Base-by-base conservation (phyloP, 2,329 filamentous ascomycete species). In the Penicillium polonicum region DNA sequence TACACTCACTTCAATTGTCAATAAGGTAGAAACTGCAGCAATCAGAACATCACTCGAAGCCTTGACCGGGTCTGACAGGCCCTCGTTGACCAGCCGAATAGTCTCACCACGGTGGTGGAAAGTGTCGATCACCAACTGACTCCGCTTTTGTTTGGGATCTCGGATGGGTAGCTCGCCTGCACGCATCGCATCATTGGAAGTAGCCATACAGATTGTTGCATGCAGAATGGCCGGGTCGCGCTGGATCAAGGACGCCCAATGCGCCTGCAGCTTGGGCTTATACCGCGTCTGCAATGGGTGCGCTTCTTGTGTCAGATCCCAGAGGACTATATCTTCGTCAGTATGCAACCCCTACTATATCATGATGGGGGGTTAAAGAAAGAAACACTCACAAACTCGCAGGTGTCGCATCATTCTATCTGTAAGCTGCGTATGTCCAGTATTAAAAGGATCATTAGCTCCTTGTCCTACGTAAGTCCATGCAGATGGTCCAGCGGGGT, bases 11-110 rank as follows among this genome's bases (percentile, higher is more conserved):
- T 76, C 74, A 23, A 76, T 74, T 3, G 73, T 74, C 27, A 76
- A 63, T n/a, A 76, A 60, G 7, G 72, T 69, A 17, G 74, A 74
- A 29, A 76, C 73, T 0, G 74, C 73, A 19, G 73, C 72, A 53
- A 76, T 76, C 48, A 74, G 57, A 35, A 70, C 72, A 64, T 76
- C 73, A 60, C 74, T 76, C 9, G 72, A 65, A n/a, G 73, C 73
- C 52, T 73, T 74, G 35, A 68, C 63, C 33, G 71, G 71, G 52
- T 73, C 70, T 17, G 74, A 76, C 33, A 76, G 49, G 1, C 72
- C 71, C 42, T 74, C 70, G 44, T 76, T 76, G 48, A 76, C 74
- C 41, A 75, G 61, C 19, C 70, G 63, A 51, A 76, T 76, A 4
- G 74, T 76, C 57, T 76, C 73, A 12, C 73, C 74, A 8, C 73